Evolutionary conservation across 441 rosid genomes (phyloP).

Genomic region (Capsella rubella): DNA sequence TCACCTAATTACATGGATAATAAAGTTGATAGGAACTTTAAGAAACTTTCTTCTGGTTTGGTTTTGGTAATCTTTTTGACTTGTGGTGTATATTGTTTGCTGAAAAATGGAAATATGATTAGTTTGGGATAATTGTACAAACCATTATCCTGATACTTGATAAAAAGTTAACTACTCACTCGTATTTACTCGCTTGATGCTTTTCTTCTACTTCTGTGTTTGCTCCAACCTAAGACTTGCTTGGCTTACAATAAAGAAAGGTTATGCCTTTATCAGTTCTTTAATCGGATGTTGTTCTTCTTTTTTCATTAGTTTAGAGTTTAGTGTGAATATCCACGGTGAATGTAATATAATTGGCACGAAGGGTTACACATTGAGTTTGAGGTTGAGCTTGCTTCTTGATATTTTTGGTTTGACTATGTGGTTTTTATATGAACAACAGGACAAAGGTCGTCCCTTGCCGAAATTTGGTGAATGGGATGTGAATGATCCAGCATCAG

Average conservation of each 20-base stretch:
- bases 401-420: slow-evolving; percentile 19
- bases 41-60: slow-evolving; percentile 7
- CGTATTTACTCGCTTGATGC: slow-evolving; percentile 7
- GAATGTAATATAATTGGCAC: not conserved
- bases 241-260: slow-evolving; percentile 3
- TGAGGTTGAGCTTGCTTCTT: slow-evolving; percentile 24
- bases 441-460: slow-evolving; percentile 79
- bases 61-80: slow-evolving; percentile 29
- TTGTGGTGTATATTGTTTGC: slow-evolving; percentile 29
- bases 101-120: slow-evolving; percentile 8
- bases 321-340: not conserved
- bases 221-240: slow-evolving; percentile 24
- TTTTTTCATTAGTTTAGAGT: not conserved
- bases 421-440: slow-evolving; percentile 45
- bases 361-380: slow-evolving; percentile 10
- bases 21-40: slow-evolving; percentile 22
- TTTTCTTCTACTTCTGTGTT: slow-evolving; percentile 16
- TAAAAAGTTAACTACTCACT: not conserved
- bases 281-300: not conserved
- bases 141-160: not conserved
- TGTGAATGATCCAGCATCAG: slow-evolving; percentile 97
- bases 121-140: slow-evolving; percentile 1
- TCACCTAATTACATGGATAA: slow-evolving; percentile 28
- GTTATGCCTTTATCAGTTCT: not conserved
- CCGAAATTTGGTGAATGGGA: slow-evolving; percentile 99